These are phyloP conservation scores for Cyanidiococcus yangmingshanensis DNA, from an alignment of 23 red algal genomes.

Conservation along the genomic window DNA sequence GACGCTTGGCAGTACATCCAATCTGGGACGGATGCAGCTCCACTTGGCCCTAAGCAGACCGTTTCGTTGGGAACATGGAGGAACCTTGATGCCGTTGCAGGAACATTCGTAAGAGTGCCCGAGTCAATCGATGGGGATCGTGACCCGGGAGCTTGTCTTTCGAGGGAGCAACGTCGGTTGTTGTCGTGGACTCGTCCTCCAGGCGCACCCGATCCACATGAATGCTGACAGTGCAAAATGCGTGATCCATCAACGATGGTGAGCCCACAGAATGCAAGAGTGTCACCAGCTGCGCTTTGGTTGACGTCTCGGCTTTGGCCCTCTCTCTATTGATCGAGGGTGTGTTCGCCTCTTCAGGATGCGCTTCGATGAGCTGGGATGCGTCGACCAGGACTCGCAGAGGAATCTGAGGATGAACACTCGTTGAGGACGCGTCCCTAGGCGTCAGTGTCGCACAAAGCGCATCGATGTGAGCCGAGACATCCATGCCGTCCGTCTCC, in stretches of 20 bases:
- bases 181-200: neutral
- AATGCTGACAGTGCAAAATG: too few relatives aligned
- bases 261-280: too few relatives aligned
- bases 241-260: too few relatives aligned
- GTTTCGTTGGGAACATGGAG: too few relatives aligned
- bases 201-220: neutral
- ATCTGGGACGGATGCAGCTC: too few relatives aligned
- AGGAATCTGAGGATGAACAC: neutral
- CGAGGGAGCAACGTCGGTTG: neutral
- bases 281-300: too few relatives aligned
- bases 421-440: neutral
- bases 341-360: neutral
- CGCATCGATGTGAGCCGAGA: constrained; percentile 1
- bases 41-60: too few relatives aligned
- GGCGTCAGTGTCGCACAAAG: neutral
- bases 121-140: neutral
- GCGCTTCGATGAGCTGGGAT: neutral
- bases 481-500: constrained; percentile 19
- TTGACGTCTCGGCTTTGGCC: too few relatives aligned
- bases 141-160: neutral
- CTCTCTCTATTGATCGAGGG: too few relatives aligned
- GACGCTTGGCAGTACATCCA: too few relatives aligned
- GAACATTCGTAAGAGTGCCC: neutral
- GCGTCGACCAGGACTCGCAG: neutral
- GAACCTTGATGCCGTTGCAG: neutral